These are phyloP conservation scores for Cymbidium sinense DNA, from an alignment of 106 monocot species.

Conservation along the genomic window DNA sequence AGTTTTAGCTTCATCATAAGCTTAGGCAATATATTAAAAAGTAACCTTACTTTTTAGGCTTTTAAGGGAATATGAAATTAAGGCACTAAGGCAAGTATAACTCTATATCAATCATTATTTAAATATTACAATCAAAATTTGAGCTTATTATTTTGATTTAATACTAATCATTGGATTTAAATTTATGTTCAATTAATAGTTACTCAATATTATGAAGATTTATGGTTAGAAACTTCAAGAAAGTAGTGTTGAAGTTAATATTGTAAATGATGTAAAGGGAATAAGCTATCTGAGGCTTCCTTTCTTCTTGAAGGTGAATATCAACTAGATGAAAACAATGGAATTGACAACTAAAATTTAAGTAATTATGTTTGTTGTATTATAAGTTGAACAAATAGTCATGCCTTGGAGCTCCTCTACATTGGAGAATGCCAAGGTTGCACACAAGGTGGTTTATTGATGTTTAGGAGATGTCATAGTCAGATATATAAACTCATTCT, in stretches of 20 bases:
- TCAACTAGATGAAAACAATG: constrained; percentile 21
- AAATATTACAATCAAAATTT: too few relatives aligned
- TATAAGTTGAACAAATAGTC: constrained; percentile 9
- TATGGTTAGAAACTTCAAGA: constrained; percentile 13
- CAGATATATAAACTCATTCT: too few relatives aligned
- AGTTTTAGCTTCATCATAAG: not conserved
- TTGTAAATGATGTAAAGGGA: constrained; percentile 16
- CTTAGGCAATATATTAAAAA: not conserved
- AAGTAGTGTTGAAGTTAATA: constrained; percentile 4
- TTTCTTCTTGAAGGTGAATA: constrained; percentile 23
- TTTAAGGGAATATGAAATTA: constrained; percentile 9
- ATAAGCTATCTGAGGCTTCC: constrained; percentile 38
- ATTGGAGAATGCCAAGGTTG: constrained; percentile 34
- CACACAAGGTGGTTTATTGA: constrained; percentile 34
- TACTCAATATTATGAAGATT: not conserved
- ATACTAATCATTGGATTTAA: too few relatives aligned
- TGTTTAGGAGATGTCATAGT: constrained; percentile 8
- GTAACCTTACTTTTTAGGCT: constrained; percentile 20
- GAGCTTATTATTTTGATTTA: too few relatives aligned
- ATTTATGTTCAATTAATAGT: too few relatives aligned
- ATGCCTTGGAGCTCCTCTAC: constrained; percentile 30
- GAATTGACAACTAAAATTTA: constrained; percentile 18
- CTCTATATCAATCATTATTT: too few relatives aligned
- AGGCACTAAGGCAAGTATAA: not conserved
- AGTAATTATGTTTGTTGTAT: not conserved